Conservation (phyloP, 306 rosid species). For the Canavalia gladiata region DNA sequence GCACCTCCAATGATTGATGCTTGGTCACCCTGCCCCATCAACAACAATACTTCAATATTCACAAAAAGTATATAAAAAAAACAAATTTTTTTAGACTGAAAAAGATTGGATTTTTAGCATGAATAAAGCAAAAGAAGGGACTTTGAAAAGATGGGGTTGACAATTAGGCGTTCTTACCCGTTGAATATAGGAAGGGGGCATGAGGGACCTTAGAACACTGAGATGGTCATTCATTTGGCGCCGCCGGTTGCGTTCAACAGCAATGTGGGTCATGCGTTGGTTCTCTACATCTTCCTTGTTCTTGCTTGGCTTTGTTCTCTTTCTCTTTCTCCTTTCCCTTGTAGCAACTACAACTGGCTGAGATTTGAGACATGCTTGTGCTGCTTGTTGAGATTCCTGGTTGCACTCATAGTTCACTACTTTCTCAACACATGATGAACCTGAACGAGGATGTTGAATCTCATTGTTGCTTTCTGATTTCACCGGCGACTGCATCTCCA, state of each 20-base stretch:
- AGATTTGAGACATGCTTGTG: conserved; percentile 48
- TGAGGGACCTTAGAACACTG: conserved; percentile 83
- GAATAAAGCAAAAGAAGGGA: conserved; percentile 31
- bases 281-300: conserved; percentile 93
- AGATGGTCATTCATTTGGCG: conserved; percentile 98
- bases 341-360: conserved; percentile 11
- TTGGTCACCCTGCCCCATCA: conserved; percentile 83
- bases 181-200: conserved; percentile 86
- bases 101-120: conserved; percentile 52
- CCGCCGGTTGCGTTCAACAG: conserved; percentile 91
- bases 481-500: conserved; percentile 67
- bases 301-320: conserved; percentile 78
- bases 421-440: conserved; percentile 57
- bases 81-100: neutral
- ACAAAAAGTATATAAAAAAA: neutral
- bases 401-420: conserved; percentile 58
- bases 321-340: conserved; percentile 77
- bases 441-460: conserved; percentile 50
- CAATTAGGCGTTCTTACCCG: conserved; percentile 59
- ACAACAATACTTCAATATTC: neutral
- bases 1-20: conserved; percentile 97
- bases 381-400: conserved; percentile 48
- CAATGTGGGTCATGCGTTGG: conserved; percentile 96
- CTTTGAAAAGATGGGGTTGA: conserved; percentile 29
- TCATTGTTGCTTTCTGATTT: conserved; percentile 70